Conservation (phyloP, 2,329 filamentous ascomycete genomes). For the Alternaria consortialis region DNA sequence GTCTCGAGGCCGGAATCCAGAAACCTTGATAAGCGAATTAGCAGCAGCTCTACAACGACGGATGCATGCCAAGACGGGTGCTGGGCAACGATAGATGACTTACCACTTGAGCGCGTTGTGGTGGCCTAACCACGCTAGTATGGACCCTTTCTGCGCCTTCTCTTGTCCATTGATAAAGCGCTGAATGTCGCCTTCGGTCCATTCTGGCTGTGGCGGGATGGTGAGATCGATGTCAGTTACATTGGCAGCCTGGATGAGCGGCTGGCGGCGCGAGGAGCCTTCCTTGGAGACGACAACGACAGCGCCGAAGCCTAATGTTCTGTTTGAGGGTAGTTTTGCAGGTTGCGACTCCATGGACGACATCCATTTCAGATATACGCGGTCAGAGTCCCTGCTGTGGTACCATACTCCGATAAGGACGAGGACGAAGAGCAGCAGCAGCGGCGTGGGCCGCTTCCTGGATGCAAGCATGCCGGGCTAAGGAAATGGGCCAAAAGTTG, state of each 20-base stretch:
- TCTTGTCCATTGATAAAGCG: slow-evolving; percentile 47
- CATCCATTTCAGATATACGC: slow-evolving; percentile 42
- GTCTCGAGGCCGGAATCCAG: slow-evolving; percentile 54
- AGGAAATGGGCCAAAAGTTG: slow-evolving; percentile 16
- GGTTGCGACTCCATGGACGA: slow-evolving; percentile 36
- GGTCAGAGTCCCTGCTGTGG: slow-evolving; percentile 38
- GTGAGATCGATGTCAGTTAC: slow-evolving; percentile 55
- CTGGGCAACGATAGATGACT: slow-evolving; percentile 12
- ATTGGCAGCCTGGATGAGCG: slow-evolving; percentile 54
- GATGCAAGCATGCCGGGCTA: slow-evolving; percentile 43
- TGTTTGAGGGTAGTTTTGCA: slow-evolving; percentile 43
- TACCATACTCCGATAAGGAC: slow-evolving; percentile 40
- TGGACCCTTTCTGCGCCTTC: slow-evolving; percentile 51
- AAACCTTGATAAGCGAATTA: slow-evolving; percentile 47
- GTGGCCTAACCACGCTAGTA: slow-evolving; percentile 57
- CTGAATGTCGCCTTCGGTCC: slow-evolving; percentile 54
- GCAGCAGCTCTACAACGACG: slow-evolving; percentile 10
- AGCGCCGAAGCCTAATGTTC: slow-evolving; percentile 53
- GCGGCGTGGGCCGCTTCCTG: slow-evolving; percentile 42
- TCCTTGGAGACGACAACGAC: slow-evolving; percentile 54
- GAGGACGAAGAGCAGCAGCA: slow-evolving; percentile 40
- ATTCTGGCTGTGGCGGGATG: slow-evolving; percentile 54
- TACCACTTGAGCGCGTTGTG: slow-evolving; percentile 54
- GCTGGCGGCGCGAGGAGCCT: slow-evolving; percentile 50
- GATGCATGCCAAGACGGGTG: slow-evolving; percentile 22